Percentiles rank a stretch among this genome's conserved stretches.
phyloP scores from a whole-genome alignment of 495 filamentous ascomycete species.

The Penicillium flavigenum region DNA sequence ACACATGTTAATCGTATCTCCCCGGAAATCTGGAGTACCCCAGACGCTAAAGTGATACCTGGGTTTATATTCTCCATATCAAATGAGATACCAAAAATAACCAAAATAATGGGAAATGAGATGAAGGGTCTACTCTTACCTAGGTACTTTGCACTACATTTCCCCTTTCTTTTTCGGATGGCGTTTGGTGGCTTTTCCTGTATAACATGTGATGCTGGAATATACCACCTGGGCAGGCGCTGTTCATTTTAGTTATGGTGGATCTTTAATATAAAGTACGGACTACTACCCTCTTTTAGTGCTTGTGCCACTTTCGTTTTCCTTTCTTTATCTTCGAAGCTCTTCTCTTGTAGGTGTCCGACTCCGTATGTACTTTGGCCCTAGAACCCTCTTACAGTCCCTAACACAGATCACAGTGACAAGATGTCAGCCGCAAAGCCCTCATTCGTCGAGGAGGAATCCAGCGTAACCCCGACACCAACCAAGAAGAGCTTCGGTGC shows the following conservation, averaged over 20 bases:
- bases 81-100: neutral
- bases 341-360: conserved; percentile 5
- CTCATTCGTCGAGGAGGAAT: conserved; percentile 25
- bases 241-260: neutral
- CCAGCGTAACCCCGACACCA: conserved; percentile 5
- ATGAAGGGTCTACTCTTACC: neutral
- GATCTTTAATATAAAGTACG: conserved; percentile 15
- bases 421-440: conserved; percentile 36
- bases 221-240: neutral
- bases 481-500: conserved; percentile 36
- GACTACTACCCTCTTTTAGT: conserved; percentile 4
- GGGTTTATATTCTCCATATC: neutral
- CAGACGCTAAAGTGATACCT: conserved; percentile 1
- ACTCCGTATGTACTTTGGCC: conserved; percentile 1
- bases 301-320: conserved; percentile 7
- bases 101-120: neutral
- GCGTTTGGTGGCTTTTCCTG: neutral
- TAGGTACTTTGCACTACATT: neutral
- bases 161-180: neutral
- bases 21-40: conserved; percentile 12
- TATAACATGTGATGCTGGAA: conserved; percentile 16
- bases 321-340: conserved; percentile 5
- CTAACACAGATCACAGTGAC: conserved; percentile 1
- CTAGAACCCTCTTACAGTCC: neutral
- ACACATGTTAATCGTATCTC: neutral